Base-by-base conservation (phyloP, 192 early-diverging fungal species). In the Geranomyces michiganensis region DNA sequence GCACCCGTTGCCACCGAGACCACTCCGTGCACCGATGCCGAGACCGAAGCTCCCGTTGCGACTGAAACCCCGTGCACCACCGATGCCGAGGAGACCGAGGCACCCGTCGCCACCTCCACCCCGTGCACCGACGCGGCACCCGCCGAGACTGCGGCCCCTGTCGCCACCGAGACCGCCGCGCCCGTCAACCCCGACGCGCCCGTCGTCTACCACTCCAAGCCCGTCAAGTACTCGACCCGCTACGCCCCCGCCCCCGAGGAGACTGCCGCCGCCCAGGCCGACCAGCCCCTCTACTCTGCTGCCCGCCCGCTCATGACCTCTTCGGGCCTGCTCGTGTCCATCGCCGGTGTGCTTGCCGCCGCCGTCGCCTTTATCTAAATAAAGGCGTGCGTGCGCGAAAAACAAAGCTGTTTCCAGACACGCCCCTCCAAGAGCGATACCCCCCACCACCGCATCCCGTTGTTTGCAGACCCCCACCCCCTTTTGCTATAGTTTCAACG, bases 211-310 rank as follows among this genome's bases (percentile, higher is more conserved):
- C 19, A n/a, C 51, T 24, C 51, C 6, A 53, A 53, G 51, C 51
- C 51, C n/a, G 51, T 53, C n/a, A 53, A 53, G 51, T 53, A 53
- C 51, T 24, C 51, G n/a, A 53, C 51, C 51, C 24, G 51, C n/a
- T 24, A 24, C 51, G 19, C 51, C 6, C 19, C 51, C 51, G 24
- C 7, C 7, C 51, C 51, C 51, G 17, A 4, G 4, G 51, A 6
- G 7, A 53, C 51, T 17, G n/a, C 51, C 51, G 24, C 19, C 51
- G n/a, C 51, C 4, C 7, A 53, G n/a, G 10, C 36, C 36, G 51
- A 53, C 6, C 7, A 53, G 51, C 51, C 51, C 51, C 24, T 53
- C 7, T n/a, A 53, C 51, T 53, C 51, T 53, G 51, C n/a, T 53
- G 51, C 51, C 24, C 51, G 51, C 51, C 51, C 51, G n/a, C 51